A percentile compares a stretch with the other conserved stretches of the same genome.
These are phyloP conservation scores for Auricularia sp. DNA, from an alignment of 768 basidiomycete species.

Conservation along the genomic window DNA sequence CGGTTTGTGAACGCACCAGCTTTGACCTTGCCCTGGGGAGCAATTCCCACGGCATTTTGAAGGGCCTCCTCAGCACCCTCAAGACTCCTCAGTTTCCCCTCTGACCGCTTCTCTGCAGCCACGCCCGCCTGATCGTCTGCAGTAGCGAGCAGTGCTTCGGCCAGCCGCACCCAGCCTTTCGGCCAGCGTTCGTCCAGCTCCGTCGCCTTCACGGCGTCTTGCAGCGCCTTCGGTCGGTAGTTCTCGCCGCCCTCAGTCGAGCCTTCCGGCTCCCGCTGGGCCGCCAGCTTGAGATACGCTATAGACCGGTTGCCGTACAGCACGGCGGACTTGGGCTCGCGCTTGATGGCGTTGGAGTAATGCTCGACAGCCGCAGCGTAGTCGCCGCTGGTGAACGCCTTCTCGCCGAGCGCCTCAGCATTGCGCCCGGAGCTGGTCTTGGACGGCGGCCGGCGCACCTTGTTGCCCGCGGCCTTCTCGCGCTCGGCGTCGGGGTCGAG, in stretches of 20 bases:
- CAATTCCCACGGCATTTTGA: neutral
- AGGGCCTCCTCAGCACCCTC: neutral
- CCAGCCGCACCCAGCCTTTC: neutral
- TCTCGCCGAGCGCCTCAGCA: neutral
- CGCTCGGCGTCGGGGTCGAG: neutral
- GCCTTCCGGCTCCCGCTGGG: neutral
- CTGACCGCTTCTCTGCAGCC: neutral
- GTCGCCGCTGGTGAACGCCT: neutral
- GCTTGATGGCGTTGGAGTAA: neutral
- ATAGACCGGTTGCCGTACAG: neutral
- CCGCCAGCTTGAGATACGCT: neutral
- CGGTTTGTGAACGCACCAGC: neutral
- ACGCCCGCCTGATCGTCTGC: neutral
- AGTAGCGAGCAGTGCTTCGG: neutral
- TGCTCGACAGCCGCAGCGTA: neutral
- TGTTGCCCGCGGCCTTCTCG: neutral
- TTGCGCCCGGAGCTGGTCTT: neutral
- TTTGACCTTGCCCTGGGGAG: neutral
- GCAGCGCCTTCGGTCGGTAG: neutral
- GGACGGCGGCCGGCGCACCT: neutral
- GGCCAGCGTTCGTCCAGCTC: neutral
- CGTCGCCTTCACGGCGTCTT: neutral
- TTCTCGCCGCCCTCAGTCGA: neutral
- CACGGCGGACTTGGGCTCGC: neutral
- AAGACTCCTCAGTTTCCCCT: neutral